A percentile compares a stretch with the other conserved stretches of the same genome.
phyloP scores from a whole-genome alignment of 2,329 filamentous ascomycete species.

The Aspergillus calidoustus region DNA sequence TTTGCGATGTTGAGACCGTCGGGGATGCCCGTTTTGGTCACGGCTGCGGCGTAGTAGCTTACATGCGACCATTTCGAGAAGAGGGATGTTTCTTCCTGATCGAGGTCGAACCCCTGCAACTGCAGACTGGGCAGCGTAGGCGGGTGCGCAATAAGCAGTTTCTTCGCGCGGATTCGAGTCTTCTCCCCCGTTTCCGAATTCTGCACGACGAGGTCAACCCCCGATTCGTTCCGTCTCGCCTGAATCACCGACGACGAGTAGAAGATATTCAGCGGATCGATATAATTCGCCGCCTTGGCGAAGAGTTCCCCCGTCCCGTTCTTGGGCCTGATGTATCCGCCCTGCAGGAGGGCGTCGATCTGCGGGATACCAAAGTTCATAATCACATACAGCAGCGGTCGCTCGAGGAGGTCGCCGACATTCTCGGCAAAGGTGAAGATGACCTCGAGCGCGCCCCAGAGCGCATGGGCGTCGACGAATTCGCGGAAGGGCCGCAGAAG shows the following conservation, averaged over 20 bases:
- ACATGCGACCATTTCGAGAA: constrained; percentile 45
- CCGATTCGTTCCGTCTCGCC: constrained; percentile 22
- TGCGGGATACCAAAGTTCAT: constrained; percentile 20
- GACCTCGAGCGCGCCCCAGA: constrained; percentile 12
- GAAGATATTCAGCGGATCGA: constrained; percentile 30
- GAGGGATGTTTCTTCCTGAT: constrained; percentile 35
- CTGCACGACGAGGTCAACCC: constrained; percentile 33
- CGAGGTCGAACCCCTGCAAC: constrained; percentile 42
- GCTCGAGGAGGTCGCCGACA: constrained; percentile 20
- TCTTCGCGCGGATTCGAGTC: constrained; percentile 40
- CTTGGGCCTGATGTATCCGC: constrained; percentile 26
- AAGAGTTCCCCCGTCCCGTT: constrained; percentile 26
- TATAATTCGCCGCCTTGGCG: constrained; percentile 25
- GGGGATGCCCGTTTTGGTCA: constrained; percentile 46
- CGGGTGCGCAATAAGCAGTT: constrained; percentile 43
- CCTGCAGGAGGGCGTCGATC: constrained; percentile 23
- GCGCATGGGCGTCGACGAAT: constrained; percentile 21
- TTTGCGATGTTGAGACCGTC: constrained; percentile 31
- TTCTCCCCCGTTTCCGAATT: constrained; percentile 27
- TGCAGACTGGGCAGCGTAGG: constrained; percentile 39
- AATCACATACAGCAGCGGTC: constrained; percentile 16
- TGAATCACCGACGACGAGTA: constrained; percentile 29
- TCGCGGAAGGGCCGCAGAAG: constrained; percentile 24
- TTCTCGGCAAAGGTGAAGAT: constrained; percentile 18
- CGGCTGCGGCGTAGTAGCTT: constrained; percentile 45